phyloP scores from a whole-genome alignment of 768 basidiomycete species.

The Lyophyllum shimeji region DNA sequence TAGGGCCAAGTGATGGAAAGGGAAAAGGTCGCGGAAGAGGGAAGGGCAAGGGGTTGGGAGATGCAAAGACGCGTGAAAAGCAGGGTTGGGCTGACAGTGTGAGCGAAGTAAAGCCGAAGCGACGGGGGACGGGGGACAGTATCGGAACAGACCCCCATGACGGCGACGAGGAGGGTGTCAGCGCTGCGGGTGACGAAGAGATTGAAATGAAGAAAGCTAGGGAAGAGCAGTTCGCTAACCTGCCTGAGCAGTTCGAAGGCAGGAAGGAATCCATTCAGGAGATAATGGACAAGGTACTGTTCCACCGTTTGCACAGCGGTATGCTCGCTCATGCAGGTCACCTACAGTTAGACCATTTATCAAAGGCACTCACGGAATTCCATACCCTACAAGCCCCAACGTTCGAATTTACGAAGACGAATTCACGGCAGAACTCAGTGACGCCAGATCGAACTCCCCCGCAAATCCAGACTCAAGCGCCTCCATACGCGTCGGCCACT shows the following conservation, averaged over 20 bases:
- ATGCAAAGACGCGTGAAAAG: slow-evolving; percentile 8
- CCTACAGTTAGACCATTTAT: slow-evolving; percentile 57
- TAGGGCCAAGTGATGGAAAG: slow-evolving; percentile 38
- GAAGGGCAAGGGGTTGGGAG: slow-evolving; percentile 18
- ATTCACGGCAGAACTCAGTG: slow-evolving; percentile 16
- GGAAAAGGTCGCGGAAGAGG: slow-evolving; percentile 27
- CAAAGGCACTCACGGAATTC: slow-evolving; percentile 47
- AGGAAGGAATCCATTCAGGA: slow-evolving; percentile 66
- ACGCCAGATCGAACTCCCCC: slow-evolving; percentile 17
- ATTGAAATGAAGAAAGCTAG: slow-evolving; percentile 53
- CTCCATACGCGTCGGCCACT: slow-evolving; percentile 7
- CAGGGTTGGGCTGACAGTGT: slow-evolving; percentile 3
- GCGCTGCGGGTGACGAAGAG: slow-evolving; percentile 51
- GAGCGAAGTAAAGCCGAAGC: slow-evolving; percentile 8
- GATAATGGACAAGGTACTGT: slow-evolving; percentile 72
- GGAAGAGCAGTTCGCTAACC: slow-evolving; percentile 67
- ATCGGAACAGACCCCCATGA: slow-evolving; percentile 32
- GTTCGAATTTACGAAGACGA: slow-evolving; percentile 34
- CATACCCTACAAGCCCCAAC: slow-evolving; percentile 47
- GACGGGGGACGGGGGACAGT: slow-evolving; percentile 17
- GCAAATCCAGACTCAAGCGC: not conserved
- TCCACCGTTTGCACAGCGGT: not conserved
- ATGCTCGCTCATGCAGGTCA: not conserved
- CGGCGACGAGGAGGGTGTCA: slow-evolving; percentile 50
- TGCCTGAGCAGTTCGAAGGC: slow-evolving; percentile 68